These are phyloP conservation scores for Biscogniauxia marginata DNA, from an alignment of 2,329 filamentous ascomycete genomes.

Conservation along the genomic window DNA sequence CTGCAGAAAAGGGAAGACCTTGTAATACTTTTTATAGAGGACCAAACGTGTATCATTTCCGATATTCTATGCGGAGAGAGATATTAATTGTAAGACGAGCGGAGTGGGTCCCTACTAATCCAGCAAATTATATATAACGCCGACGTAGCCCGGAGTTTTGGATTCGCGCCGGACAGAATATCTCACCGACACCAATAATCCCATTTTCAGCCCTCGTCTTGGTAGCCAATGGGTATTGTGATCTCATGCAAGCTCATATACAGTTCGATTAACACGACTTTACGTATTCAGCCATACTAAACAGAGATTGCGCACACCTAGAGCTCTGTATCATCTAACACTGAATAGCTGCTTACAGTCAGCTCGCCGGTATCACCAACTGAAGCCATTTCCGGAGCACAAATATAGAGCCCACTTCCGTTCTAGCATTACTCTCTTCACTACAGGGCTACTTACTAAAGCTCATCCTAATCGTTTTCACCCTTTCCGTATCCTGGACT, in stretches of 20 bases:
- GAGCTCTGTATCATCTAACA: no score
- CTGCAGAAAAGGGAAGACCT: no score
- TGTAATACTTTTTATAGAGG: no score
- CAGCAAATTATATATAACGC: slow-evolving; percentile 2
- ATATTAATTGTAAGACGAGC: neutral
- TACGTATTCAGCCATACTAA: neutral
- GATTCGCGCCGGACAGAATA: slow-evolving; percentile 1
- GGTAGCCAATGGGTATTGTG: neutral
- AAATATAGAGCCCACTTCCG: neutral
- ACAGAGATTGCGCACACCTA: neutral
- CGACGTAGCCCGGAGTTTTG: slow-evolving; percentile 14
- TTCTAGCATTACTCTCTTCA: neutral
- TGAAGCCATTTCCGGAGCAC: neutral
- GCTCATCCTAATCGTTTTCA: neutral
- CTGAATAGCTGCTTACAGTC: neutral
- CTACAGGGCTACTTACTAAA: neutral
- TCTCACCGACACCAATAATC: slow-evolving; percentile 3
- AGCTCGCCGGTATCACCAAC: neutral
- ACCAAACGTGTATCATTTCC: no score
- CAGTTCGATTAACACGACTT: neutral
- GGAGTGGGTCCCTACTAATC: neutral
- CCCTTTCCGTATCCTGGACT: neutral
- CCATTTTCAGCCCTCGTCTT: neutral
- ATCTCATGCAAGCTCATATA: neutral
- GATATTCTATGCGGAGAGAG: no score